Percentiles rank a stretch among this genome's conserved stretches.
These are phyloP conservation scores for Penicillium aurantiogriseum DNA, from an alignment of 2,329 filamentous ascomycete genomes.

Conservation along the genomic window DNA sequence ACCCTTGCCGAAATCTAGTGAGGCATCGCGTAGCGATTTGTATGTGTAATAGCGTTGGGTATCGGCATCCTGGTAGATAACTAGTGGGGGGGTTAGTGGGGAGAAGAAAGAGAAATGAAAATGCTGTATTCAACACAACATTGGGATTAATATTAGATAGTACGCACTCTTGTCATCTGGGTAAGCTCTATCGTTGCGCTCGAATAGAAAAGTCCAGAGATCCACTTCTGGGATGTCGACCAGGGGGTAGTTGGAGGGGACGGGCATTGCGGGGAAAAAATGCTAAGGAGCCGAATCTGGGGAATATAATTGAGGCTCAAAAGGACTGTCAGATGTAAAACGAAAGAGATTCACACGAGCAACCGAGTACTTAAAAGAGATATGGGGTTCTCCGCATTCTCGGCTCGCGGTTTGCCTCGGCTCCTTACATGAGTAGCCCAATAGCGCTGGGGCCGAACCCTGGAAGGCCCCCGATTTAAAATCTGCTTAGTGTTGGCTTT, in stretches of 20 bases:
- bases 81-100: slow-evolving; percentile 48
- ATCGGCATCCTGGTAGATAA: slow-evolving; percentile 73
- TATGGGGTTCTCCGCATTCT: slow-evolving; percentile 16
- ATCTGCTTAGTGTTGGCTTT: neutral
- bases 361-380: neutral
- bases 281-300: slow-evolving; percentile 14
- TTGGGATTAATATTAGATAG: neutral
- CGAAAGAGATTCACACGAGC: neutral
- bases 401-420: slow-evolving; percentile 24
- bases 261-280: slow-evolving; percentile 55
- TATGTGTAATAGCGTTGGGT: slow-evolving; percentile 70
- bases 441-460: neutral
- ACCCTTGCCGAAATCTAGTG: slow-evolving; percentile 75
- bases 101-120: neutral
- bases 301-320: slow-evolving; percentile 3
- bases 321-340: neutral
- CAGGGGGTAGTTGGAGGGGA: slow-evolving; percentile 62
- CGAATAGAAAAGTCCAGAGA: slow-evolving; percentile 76
- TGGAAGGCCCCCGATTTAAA: too few species aligned
- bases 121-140: neutral
- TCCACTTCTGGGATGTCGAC: slow-evolving; percentile 72
- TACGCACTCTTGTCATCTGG: slow-evolving; percentile 69
- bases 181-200: slow-evolving; percentile 63
- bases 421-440: slow-evolving; percentile 11
- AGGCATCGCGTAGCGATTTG: slow-evolving; percentile 61